A percentile compares a stretch with the other conserved stretches of the same genome.
These are phyloP conservation scores for Phaeosphaeria sp. DNA, from an alignment of 2,329 filamentous ascomycete genomes.

Conservation along the genomic window DNA sequence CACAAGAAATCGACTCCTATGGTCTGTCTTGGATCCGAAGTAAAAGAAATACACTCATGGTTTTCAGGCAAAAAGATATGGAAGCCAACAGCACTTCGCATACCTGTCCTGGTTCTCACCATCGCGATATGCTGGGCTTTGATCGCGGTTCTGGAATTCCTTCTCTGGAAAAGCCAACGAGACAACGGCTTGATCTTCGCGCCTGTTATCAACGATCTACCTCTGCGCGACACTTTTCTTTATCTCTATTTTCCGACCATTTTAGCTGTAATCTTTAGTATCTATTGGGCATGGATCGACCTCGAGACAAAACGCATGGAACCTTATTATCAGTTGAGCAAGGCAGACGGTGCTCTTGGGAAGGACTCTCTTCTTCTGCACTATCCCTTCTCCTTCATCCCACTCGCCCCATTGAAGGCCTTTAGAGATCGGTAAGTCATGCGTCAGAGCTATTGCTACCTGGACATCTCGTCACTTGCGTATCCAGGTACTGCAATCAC, in stretches of 20 bases:
- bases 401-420: slow-evolving; percentile 53
- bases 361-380: slow-evolving; percentile 59
- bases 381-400: slow-evolving; percentile 61
- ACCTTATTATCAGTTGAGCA: slow-evolving; percentile 66
- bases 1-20: background rate
- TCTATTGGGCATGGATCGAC: slow-evolving; percentile 67
- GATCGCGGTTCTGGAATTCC: slow-evolving; percentile 54
- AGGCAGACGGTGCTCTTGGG: slow-evolving; percentile 51
- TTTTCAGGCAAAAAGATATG: slow-evolving; percentile 1
- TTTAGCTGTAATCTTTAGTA: slow-evolving; percentile 61
- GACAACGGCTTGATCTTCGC: slow-evolving; percentile 55
- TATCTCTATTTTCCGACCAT: slow-evolving; percentile 61
- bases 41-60: background rate
- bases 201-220: slow-evolving; percentile 45
- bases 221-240: slow-evolving; percentile 53
- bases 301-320: slow-evolving; percentile 66
- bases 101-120: slow-evolving; percentile 14
- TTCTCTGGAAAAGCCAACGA: slow-evolving; percentile 50
- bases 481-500: too few species aligned
- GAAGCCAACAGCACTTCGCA: slow-evolving; percentile 4
- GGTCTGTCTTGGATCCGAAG: background rate
- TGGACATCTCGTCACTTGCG: background rate
- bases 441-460: too few species aligned
- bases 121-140: slow-evolving; percentile 34
- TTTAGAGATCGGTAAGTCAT: slow-evolving; percentile 34